These are phyloP conservation scores for Chrysophaeum taylorii DNA, from an alignment of 352 stramenopile species.

Conservation along the genomic window DNA sequence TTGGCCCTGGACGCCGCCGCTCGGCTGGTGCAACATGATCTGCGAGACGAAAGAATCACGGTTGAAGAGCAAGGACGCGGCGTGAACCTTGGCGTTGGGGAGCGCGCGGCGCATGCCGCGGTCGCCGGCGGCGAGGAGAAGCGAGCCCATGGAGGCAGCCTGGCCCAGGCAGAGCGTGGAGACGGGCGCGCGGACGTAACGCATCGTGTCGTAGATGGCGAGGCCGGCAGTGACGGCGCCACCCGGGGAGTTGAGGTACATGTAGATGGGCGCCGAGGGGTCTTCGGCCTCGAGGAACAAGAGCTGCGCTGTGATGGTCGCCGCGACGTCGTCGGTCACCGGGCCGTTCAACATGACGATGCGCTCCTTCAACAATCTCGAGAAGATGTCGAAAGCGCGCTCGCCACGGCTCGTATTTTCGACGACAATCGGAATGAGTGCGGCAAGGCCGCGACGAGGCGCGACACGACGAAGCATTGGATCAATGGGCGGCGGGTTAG, in stretches of 20 bases:
- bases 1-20: slow-evolving; percentile 74
- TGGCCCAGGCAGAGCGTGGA: slow-evolving; percentile 95
- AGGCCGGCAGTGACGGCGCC: slow-evolving; percentile 83
- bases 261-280: slow-evolving; percentile 87
- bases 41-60: too few relatives aligned
- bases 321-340: slow-evolving; percentile 62
- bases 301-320: slow-evolving; percentile 59
- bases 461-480: neutral
- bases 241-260: slow-evolving; percentile 97
- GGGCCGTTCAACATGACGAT: slow-evolving; percentile 92
- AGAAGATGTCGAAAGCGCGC: slow-evolving; percentile 95
- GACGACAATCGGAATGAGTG: slow-evolving; percentile 80
- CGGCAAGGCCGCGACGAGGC: neutral
- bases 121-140: slow-evolving; percentile 80
- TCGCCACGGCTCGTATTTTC: slow-evolving; percentile 79
- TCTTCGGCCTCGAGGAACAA: slow-evolving; percentile 76
- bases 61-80: too few relatives aligned
- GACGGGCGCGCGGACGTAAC: slow-evolving; percentile 78
- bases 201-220: slow-evolving; percentile 96
- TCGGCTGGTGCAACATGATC: slow-evolving; percentile 77
- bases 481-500: too few relatives aligned
- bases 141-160: slow-evolving; percentile 82
- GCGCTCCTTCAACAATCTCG: slow-evolving; percentile 87
- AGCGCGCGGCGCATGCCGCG: slow-evolving; percentile 54
- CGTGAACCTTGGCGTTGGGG: slow-evolving; percentile 49